Percentiles rank a stretch among this genome's conserved stretches.
These are phyloP conservation scores for Lecanicillium sp. DNA, from an alignment of 2,329 filamentous ascomycete species.

Conservation along the genomic window DNA sequence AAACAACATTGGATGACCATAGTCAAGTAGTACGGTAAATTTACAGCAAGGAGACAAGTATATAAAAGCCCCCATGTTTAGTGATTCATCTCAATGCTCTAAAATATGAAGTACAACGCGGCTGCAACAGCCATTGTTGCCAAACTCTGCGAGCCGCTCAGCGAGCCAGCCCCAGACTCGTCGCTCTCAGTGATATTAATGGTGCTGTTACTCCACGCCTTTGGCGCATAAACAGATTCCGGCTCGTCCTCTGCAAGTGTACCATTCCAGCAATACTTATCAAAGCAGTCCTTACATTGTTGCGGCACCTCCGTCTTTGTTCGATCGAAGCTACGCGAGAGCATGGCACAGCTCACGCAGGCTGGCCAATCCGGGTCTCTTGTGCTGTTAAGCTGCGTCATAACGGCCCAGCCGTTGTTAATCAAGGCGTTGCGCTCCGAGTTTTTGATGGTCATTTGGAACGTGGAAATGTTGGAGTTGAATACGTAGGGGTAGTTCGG, in stretches of 20 bases:
- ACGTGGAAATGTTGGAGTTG: slow-evolving; percentile 74
- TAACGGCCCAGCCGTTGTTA: slow-evolving; percentile 76
- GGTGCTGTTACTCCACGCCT: slow-evolving; percentile 4
- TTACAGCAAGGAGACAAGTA: too few species aligned
- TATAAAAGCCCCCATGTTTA: too few species aligned
- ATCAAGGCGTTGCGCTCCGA: slow-evolving; percentile 71
- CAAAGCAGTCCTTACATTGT: slow-evolving; percentile 70
- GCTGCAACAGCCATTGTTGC: too few species aligned
- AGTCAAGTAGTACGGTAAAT: too few species aligned
- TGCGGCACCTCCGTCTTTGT: slow-evolving; percentile 62
- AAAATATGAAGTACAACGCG: too few species aligned
- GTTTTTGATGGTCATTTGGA: slow-evolving; percentile 55
- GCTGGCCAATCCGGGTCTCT: slow-evolving; percentile 66
- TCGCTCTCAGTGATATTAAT: slow-evolving; percentile 2
- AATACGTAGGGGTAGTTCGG: slow-evolving; percentile 69
- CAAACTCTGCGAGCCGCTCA: too few species aligned
- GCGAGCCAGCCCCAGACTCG: neutral
- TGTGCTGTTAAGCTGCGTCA: slow-evolving; percentile 75
- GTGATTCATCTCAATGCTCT: too few species aligned
- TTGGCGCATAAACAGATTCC: neutral
- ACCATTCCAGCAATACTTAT: slow-evolving; percentile 90
- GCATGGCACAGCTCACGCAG: slow-evolving; percentile 82
- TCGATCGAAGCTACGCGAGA: slow-evolving; percentile 66
- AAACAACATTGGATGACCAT: too few species aligned
- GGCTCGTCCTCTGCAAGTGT: slow-evolving; percentile 33